A percentile compares a stretch with the other conserved stretches of the same genome.
Conservation (phyloP, 1,139 yeast genomes). For the Zygosaccharomyces sapae region DNA sequence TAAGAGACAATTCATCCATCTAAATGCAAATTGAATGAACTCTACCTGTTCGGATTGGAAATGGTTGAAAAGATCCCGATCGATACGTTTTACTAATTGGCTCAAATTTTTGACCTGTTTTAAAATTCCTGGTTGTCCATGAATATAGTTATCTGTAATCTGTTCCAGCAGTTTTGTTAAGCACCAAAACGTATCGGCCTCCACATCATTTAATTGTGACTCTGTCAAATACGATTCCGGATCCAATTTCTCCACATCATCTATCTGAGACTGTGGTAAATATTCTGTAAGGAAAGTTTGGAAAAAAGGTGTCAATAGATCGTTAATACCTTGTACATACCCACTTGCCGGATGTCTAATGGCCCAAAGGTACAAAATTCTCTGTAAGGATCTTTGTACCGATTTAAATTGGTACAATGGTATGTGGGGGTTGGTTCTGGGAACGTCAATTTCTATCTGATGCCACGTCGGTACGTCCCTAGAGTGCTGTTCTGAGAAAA, state of each 20-base stretch:
- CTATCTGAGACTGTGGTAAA: conserved; percentile 37
- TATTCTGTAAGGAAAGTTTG: conserved; percentile 80
- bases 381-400: conserved; percentile 75
- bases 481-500: conserved; percentile 51
- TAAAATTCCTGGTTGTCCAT: conserved; percentile 95
- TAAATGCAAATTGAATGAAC: conserved; percentile 88
- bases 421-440: conserved; percentile 86
- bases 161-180: conserved; percentile 84
- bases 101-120: conserved; percentile 81
- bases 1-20: conserved; percentile 98
- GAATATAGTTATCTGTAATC: conserved; percentile 93
- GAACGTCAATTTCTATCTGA: conserved; percentile 92
- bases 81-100: conserved; percentile 76
- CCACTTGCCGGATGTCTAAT: conserved; percentile 97
- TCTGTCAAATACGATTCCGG: conserved; percentile 55
- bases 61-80: conserved; percentile 66
- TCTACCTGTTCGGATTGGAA: conserved; percentile 78
- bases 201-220: conserved; percentile 56
- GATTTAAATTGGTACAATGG: conserved; percentile 63
- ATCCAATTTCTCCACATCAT: conserved; percentile 52
- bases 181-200: conserved; percentile 98
- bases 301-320: conserved; percentile 87
- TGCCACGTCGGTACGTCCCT: conserved; percentile 86
- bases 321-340: conserved; percentile 98
- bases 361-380: conserved; percentile 89